Evolutionary conservation across 202 grass and related monocot species (phyloP), one percentile per base, ranked within the genome.

Genomic region (Carex arenaria): DNA sequence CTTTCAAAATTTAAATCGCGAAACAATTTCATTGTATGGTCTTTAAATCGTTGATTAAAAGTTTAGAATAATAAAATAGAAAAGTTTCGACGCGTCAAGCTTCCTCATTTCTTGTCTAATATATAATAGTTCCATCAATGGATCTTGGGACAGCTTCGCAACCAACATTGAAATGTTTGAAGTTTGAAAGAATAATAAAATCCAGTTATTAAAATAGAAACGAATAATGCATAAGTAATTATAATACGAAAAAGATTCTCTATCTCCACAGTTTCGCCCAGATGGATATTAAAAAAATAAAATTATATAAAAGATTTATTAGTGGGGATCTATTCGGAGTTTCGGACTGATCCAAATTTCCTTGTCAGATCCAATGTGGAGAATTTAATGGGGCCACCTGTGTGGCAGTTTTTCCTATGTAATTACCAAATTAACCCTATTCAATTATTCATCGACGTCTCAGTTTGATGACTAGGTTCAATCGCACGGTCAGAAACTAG

Each of bases 221-320:
- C 28, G 5, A 54, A 54, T 17, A 30, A 31, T 75, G 3, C 47
- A 28, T 6, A 18, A 36, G 14, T 38, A 67, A 34, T 18, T 34
- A 36, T 34, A 34, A 66, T 36, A 67, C 7, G 38, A 7, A 2
- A 40, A 30, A 32, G 40, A 9, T 15, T 74, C 10, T 3, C 38
- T 71, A 26, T 57, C 86, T 87, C 86, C 92, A 51, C 69, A 89
- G 32, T 88, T 17, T 17, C 18, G 90, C 14, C 80, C 83, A 54
- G n/a, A 28, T 55, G 10, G 7, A 61, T 14, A 54, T 36, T 32
- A 55, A 79, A 57, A 15, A 79, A 38, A 3, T 61, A 7, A 15
- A 79, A 40, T 79, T 61, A 79, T 59, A 22, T 9, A 23, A 67
- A 52, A 53, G 8, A 36, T 36, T 52, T 66, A 26, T 34, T 13